Conservation (phyloP, 169 alveolate species). For the Cryptosporidium sp. region DNA sequence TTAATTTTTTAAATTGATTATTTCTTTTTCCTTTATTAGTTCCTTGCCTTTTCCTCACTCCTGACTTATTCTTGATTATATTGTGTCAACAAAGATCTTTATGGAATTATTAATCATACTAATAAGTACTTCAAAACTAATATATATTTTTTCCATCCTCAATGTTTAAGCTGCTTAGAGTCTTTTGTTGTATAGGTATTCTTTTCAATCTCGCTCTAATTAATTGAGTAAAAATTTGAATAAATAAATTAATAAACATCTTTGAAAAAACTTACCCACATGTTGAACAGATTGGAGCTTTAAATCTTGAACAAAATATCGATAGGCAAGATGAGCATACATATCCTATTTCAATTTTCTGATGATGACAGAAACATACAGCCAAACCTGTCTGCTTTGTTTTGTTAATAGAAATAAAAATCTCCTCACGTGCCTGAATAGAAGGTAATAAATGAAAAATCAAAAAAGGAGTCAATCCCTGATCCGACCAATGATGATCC, state of each 20-base stretch:
- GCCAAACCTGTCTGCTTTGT: slow-evolving; percentile 61
- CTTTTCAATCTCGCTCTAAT: slow-evolving; percentile 64
- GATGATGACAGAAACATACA: slow-evolving; percentile 67
- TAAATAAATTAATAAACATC: not conserved
- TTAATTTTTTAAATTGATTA: not conserved
- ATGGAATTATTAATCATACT: not conserved
- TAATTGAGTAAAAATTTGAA: not conserved
- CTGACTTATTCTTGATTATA: not conserved
- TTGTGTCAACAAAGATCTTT: not conserved
- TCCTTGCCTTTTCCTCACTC: too few relatives aligned
- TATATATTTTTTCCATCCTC: slow-evolving; percentile 67
- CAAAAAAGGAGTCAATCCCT: slow-evolving; percentile 43
- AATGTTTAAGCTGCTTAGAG: slow-evolving; percentile 38
- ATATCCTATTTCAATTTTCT: slow-evolving; percentile 64
- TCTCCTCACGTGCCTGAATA: slow-evolving; percentile 39
- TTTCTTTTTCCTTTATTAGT: not conserved
- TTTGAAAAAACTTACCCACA: slow-evolving; percentile 58
- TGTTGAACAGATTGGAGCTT: slow-evolving; percentile 69
- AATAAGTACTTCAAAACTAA: not conserved
- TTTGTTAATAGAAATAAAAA: slow-evolving; percentile 13
- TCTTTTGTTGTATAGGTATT: slow-evolving; percentile 60
- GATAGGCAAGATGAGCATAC: slow-evolving; percentile 65
- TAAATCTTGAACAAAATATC: slow-evolving; percentile 58
- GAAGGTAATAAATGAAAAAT: slow-evolving; percentile 69
- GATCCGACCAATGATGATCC: slow-evolving; percentile 2